Base-by-base conservation (phyloP, 345 rosid genomes). In the Brassica carinata region DNA sequence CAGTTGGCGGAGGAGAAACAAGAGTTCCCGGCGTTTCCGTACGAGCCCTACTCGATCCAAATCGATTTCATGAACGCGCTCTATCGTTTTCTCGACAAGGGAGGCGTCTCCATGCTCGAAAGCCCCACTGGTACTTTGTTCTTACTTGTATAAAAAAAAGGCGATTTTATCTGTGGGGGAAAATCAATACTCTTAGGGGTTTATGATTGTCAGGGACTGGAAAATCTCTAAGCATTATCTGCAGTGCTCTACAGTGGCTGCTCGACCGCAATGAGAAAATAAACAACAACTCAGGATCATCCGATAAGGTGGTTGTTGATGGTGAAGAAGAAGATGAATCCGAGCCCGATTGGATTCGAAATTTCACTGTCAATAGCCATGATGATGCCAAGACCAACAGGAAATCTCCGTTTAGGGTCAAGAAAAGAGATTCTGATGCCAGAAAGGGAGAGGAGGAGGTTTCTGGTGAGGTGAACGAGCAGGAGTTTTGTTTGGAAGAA, bases 51-150 rank as follows among this genome's bases (percentile, higher is more conserved):
- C 85, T 79, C 92, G 23, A 95, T 93, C 57, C 97, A 95, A 85
- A 62, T 71, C 58, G 94, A 93, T 79, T 95, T 95, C 87, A 93
- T 95, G 99, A 83, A 81, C 8, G 89, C 96, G 1, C 97, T 95
- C 53, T 95, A 93, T 86, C 83, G 83, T 23, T 93, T 81, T 53
- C 85, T 95, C 66, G 97, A 93, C 59, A 80, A 79, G 58, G 98
- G 99, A 63, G 99, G 97, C 77, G 87, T 95, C 73, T 90, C 98
- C 88, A 90, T 95, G 94, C 98, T 95, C 75, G 97, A 95, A 51
- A 95, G 97, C 83, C 98, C 99, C 69, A 95, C 98, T 0, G 99
- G 99, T 93, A 67, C 43, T 7, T 38, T 17, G 5, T 63, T 43
- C 4, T 43, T 10, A 40, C 73, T 59, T 34, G 19, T 33, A 3